Percentiles rank a stretch among this genome's conserved stretches.
phyloP scores from a whole-genome alignment of 225 moss, liverwort and hornwort genomes.

The Lunularia cruciata region DNA sequence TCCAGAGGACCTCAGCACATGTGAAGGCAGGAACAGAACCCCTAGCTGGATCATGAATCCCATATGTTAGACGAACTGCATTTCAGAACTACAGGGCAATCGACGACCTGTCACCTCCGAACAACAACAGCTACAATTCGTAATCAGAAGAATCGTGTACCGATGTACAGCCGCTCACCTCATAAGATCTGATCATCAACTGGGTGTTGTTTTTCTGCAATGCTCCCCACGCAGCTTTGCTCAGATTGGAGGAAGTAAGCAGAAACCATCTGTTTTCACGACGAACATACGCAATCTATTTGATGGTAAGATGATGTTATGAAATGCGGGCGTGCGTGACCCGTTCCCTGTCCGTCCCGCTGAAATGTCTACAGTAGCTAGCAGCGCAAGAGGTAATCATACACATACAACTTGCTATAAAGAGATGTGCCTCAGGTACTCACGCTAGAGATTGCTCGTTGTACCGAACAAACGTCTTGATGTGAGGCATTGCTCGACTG shows the following conservation, averaged over 20 bases:
- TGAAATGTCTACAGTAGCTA: no score
- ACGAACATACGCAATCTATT: no score
- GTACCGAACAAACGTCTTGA: slow-evolving; percentile 89
- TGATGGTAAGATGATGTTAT: neutral
- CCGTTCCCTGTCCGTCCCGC: no score
- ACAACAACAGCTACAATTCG: no score
- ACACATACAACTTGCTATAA: no score
- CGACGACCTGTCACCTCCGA: no score
- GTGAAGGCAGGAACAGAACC: slow-evolving; percentile 71
- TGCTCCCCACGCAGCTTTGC: slow-evolving; percentile 98
- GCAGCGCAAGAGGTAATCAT: no score
- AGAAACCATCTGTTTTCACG: slow-evolving; percentile 65
- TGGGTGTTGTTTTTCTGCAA: slow-evolving; percentile 72
- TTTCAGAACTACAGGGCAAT: no score
- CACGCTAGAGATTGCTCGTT: slow-evolving; percentile 74
- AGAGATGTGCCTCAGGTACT: slow-evolving; percentile 25
- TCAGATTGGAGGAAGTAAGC: slow-evolving; percentile 90
- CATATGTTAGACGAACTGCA: no score
- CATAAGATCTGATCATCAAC: slow-evolving; percentile 96
- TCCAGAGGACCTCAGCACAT: slow-evolving; percentile 39
- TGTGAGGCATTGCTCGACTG: slow-evolving; percentile 93
- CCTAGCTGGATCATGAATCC: slow-evolving; percentile 60
- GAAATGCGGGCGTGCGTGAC: neutral
- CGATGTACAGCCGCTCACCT: no score
- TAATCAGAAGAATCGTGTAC: no score